These are phyloP conservation scores for Besnoitia besnoiti DNA, from an alignment of 169 alveolate genomes.

Conservation along the genomic window DNA sequence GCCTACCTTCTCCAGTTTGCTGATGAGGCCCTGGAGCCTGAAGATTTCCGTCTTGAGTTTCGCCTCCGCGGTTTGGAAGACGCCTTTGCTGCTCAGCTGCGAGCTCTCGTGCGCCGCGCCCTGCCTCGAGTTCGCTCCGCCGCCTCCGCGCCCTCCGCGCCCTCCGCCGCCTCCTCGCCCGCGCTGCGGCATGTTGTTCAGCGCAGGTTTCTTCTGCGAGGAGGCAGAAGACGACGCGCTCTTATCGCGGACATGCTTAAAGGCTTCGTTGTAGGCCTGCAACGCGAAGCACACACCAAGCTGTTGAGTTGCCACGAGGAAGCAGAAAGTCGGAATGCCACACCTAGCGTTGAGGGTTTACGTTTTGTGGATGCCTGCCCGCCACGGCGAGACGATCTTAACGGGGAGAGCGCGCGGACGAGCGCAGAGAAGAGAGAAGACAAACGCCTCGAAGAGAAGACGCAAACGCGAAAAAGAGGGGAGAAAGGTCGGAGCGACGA, in stretches of 20 bases:
- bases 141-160: neutral
- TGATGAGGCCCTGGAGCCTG: constrained; percentile 42
- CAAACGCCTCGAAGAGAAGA: neutral
- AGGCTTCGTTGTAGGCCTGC: constrained; percentile 47
- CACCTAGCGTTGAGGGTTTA: no score
- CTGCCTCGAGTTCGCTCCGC: neutral
- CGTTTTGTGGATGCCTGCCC: no score
- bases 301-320: no score
- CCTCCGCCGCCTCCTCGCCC: constrained; percentile 7
- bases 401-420: neutral
- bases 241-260: constrained; percentile 31
- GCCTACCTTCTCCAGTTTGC: constrained; percentile 21
- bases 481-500: neutral
- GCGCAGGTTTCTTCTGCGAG: neutral
- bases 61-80: constrained; percentile 30
- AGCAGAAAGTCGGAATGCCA: no score
- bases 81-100: neutral
- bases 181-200: neutral
- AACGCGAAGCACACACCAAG: no score
- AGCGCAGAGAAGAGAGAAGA: neutral
- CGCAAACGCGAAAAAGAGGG: neutral
- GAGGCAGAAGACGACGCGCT: neutral
- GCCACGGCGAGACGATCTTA: no score
- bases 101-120: neutral
- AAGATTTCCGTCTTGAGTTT: constrained; percentile 36